phyloP scores from a whole-genome alignment of 2,329 filamentous ascomycete species.

The Ophiostoma australiae region DNA sequence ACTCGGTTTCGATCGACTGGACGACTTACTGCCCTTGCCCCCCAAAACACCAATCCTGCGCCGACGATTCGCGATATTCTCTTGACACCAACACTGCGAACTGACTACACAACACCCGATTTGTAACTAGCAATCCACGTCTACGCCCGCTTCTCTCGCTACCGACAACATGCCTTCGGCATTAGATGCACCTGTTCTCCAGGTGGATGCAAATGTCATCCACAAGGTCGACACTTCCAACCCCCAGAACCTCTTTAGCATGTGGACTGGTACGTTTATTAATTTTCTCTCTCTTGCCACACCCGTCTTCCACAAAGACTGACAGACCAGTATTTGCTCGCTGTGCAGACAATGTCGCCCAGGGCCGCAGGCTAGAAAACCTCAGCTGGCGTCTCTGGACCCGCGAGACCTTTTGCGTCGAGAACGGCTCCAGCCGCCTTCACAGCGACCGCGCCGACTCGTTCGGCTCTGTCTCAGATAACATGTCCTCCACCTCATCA shows the following conservation, averaged over 20 bases:
- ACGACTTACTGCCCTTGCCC: conserved; percentile 10
- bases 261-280: conserved; percentile 78
- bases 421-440: conserved; percentile 33
- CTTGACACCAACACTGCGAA: neutral
- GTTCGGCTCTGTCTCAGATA: conserved; percentile 33
- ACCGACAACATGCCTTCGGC: conserved; percentile 68
- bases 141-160: neutral
- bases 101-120: neutral
- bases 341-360: conserved; percentile 88
- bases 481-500: conserved; percentile 41
- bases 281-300: neutral
- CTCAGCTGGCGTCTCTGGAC: conserved; percentile 95
- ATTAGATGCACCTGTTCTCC: conserved; percentile 79
- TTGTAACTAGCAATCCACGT: neutral
- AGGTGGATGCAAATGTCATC: conserved; percentile 85
- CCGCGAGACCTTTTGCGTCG: conserved; percentile 84
- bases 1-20: neutral
- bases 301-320: neutral
- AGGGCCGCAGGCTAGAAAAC: conserved; percentile 89
- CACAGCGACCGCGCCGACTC: conserved; percentile 12
- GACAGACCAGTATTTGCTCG: conserved; percentile 72
- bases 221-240: conserved; percentile 93
- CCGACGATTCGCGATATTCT: conserved; percentile 9
- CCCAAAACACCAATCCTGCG: neutral
- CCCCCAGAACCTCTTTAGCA: conserved; percentile 87